A percentile compares a stretch with the other conserved stretches of the same genome.
Evolutionary conservation across 257 asterid genomes (phyloP).

Genomic region (Lycium ferocissimum): DNA sequence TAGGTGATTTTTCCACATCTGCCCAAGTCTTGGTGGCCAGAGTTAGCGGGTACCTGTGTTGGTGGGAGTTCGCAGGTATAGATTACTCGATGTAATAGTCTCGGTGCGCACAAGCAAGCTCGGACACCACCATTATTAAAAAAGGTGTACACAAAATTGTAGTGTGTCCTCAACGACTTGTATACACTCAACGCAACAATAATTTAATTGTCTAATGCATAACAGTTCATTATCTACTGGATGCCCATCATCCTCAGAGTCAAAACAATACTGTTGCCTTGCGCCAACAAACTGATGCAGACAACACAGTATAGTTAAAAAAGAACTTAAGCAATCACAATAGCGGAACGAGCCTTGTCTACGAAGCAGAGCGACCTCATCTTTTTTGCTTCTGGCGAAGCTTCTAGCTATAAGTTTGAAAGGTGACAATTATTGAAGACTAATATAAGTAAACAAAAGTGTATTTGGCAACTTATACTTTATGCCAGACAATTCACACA

Average conservation of each 20-base stretch:
- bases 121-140: neutral
- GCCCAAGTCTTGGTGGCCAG: neutral
- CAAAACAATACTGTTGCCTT: neutral
- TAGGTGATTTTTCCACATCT: neutral
- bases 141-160: neutral
- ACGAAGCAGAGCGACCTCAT: too few relatives aligned
- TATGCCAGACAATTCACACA: neutral
- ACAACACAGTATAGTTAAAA: neutral
- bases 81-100: neutral
- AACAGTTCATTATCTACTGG: neutral
- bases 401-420: neutral
- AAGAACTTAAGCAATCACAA: neutral
- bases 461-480: neutral
- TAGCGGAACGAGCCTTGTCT: neutral
- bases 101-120: neutral
- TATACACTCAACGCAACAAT: slow-evolving; percentile 7
- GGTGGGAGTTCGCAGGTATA: neutral
- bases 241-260: neutral
- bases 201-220: neutral
- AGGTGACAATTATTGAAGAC: neutral
- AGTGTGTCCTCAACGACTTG: neutral
- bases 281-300: neutral
- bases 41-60: neutral
- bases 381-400: too few relatives aligned
- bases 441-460: neutral